Evolutionary conservation across 2,329 filamentous ascomycete genomes (phyloP), one percentile per base, ranked within the genome.

Genomic region (Beauveria sp.): DNA sequence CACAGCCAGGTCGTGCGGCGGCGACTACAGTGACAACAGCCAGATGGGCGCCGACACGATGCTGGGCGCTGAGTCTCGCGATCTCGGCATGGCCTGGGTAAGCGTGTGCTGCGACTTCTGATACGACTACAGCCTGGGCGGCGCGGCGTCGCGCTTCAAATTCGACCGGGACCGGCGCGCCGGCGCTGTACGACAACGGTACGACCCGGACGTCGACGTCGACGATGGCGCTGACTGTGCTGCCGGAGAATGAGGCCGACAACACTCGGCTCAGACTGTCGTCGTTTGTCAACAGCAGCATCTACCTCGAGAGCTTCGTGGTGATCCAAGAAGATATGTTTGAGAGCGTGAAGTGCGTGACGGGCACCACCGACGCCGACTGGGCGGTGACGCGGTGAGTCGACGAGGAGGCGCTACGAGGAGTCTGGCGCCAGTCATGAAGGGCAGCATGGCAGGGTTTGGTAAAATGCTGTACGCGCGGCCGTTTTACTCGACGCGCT

Each of bases 311-410:
- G 42, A 84, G 81, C 55, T 89, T 87, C 71, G 68, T 73, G 1
- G 64, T 87, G 61, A 83, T 71, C 64, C 87, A 90, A 68, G 77
- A 76, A 26, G 86, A 89, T 7, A 88, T 89, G 72, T 78, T 89
- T 62, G 80, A 81, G 45, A 80, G 79, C 28, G 73, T 86, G 16
- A 78, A 85, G 66, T 81, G 83, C 0, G 85, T 86, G 16, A 83
- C 83, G 0, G 79, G 79, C 0, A 83, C 81, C 0, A 79, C 73
- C 1, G 80, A 85, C 45, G 71, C 71, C 0, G 85, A 88, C 68
- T 89, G 86, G 87, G 79, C 70, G 6, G 76, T 89, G 58, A 75
- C 66, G 0, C 72, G 77, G 78, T 10, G 78, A 85, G 70, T 63
- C 71, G 0, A 72, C 75, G 0, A 68, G 73, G 55, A 70, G 83